Evolutionary conservation across 495 filamentous ascomycete species (phyloP).

Genomic region (Tuber borchii): DNA sequence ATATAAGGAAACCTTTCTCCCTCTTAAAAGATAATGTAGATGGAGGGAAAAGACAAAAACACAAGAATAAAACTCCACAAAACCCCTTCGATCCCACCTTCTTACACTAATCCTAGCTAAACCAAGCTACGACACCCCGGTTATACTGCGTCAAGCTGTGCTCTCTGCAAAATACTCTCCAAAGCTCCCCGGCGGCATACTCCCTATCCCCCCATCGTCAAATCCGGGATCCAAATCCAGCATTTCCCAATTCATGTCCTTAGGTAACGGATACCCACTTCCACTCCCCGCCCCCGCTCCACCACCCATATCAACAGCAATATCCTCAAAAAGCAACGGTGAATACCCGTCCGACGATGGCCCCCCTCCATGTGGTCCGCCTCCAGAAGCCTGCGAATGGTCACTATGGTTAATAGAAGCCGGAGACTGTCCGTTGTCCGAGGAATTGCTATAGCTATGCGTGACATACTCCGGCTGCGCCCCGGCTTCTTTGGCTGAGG

Average conservation of each 20-base stretch:
- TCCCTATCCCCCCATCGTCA: conserved; percentile 17
- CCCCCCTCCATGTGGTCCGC: conserved; percentile 11
- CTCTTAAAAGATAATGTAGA: conserved; percentile 3
- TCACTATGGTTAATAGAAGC: conserved; percentile 31
- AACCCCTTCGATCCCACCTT: conserved; percentile 4
- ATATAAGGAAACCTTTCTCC: conserved; percentile 13
- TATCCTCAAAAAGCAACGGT: conserved; percentile 21
- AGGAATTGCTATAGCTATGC: conserved; percentile 12
- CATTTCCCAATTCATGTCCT: conserved; percentile 29
- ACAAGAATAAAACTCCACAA: conserved; percentile 13
- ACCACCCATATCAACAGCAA: background rate
- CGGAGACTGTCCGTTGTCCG: conserved; percentile 33
- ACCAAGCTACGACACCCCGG: background rate
- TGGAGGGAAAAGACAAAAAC: background rate
- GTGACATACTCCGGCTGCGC: conserved; percentile 17
- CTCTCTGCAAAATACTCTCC: conserved; percentile 22
- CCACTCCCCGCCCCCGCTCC: conserved; percentile 3
- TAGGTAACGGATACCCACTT: conserved; percentile 18
- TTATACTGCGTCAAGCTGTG: conserved; percentile 17
- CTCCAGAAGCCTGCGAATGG: conserved; percentile 23
- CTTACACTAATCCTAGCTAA: background rate
- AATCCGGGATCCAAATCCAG: conserved; percentile 19
- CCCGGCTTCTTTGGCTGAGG: conserved; percentile 17
- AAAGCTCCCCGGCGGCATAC: conserved; percentile 14
- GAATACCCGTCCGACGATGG: conserved; percentile 21